Conservation (phyloP, 257 asterid species). For the Plectranthus barbatus region DNA sequence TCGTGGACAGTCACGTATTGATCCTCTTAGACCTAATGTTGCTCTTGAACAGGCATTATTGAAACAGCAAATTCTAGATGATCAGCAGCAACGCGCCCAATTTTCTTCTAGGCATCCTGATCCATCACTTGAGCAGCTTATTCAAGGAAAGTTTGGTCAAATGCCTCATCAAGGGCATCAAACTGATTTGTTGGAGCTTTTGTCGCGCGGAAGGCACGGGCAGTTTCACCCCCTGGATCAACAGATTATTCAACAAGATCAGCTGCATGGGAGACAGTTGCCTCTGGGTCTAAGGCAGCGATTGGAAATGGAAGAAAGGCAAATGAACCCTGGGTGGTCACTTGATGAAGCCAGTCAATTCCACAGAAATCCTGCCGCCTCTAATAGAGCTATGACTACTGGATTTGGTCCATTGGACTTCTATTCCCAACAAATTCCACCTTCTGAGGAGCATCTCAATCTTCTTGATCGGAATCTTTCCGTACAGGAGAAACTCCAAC, state of each 20-base stretch:
- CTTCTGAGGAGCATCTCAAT: conserved; percentile 64
- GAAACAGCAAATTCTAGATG: conserved; percentile 73
- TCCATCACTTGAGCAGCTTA: conserved; percentile 71
- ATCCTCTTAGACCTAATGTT: conserved; percentile 57
- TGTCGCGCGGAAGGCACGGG: conserved; percentile 68
- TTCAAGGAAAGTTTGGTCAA: conserved; percentile 77
- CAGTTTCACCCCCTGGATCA: conserved; percentile 74
- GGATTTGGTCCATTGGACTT: conserved; percentile 70
- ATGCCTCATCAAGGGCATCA: conserved; percentile 54
- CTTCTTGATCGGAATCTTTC: conserved; percentile 60
- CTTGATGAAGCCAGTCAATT: conserved; percentile 68
- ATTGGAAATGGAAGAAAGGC: conserved; percentile 81
- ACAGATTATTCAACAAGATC: conserved; percentile 79
- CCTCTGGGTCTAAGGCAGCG: conserved; percentile 72
- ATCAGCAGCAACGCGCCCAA: conserved; percentile 65
- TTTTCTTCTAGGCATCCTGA: conserved; percentile 68
- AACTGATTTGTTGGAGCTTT: conserved; percentile 63
- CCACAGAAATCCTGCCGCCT: conserved; percentile 49
- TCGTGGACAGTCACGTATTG: conserved; percentile 58
- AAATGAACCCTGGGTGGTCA: conserved; percentile 55
- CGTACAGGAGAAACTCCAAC: conserved; percentile 71
- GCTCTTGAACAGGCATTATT: conserved; percentile 65
- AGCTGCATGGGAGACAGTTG: conserved; percentile 70
- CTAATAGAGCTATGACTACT: conserved; percentile 44
- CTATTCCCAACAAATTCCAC: conserved; percentile 54